Base-by-base conservation (phyloP, 2,329 filamentous ascomycete species). In the Sarocladium brachiariae region DNA sequence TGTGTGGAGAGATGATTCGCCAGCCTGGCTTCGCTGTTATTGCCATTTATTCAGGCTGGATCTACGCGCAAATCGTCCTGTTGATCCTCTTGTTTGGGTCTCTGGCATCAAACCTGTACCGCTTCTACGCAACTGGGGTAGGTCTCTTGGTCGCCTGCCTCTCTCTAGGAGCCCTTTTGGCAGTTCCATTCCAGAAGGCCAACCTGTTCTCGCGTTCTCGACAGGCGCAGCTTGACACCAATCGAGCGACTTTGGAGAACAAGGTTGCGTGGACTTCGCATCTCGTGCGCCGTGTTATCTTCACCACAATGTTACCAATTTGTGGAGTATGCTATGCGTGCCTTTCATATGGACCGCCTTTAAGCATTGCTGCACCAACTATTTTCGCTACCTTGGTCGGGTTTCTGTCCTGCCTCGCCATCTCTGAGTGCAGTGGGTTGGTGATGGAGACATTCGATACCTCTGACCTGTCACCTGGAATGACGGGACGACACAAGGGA, bases 401-500 rank as follows among this genome's bases (percentile, higher is more conserved):
- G 0, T 88, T 88, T 58, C 69, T 89, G 4, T 85, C 83, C 2
- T 84, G 82, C 49, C 76, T 92, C 9, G 86, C 85, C 1, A 82
- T 89, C 41, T 80, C 86, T 2, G 87, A 91, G 65, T 89, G 86
- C 64, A 80, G 85, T 55, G 85, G 86, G 1, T 69, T 91, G 27
- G 77, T 90, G 61, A 90, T 91, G 86, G 86, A 90, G 61, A 84
- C 83, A 0, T 91, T 85, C 63, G 87, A 91, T 62, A 87, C 83
- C n/a, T 88, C 84, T 35, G 87, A 91, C 63, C 72, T 91, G 3
- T 85, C 87, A 57, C 81, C 84, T 2, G 83, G 84, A 10, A 84
- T 86, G 72, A 86, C 77, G 6, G 78, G 78, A 25, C 72, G 73
- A 14, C 73, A 73, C n/a, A 75, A 73, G 38, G 21, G n/a, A 4